These are phyloP conservation scores for Aureobasidium melanogenum DNA, from an alignment of 2,329 filamentous ascomycete genomes.

Conservation along the genomic window DNA sequence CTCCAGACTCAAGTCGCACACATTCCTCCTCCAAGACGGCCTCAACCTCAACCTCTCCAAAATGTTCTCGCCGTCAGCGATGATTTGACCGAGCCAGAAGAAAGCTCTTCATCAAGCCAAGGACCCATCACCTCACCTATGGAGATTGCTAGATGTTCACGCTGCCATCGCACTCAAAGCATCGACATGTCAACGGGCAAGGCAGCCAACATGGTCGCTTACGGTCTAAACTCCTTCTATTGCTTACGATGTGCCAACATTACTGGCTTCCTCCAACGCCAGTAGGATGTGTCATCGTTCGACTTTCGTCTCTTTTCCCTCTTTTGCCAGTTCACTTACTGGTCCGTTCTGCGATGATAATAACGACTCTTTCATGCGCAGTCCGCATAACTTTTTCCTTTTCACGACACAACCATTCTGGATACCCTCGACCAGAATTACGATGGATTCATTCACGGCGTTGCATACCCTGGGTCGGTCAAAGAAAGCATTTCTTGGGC, in stretches of 20 bases:
- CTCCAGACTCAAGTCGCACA: conserved; percentile 26
- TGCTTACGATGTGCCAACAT: conserved; percentile 28
- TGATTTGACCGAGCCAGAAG: background rate
- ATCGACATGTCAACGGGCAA: conserved; percentile 25
- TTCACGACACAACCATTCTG: background rate
- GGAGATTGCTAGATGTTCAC: conserved; percentile 26
- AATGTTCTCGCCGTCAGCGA: conserved; percentile 26
- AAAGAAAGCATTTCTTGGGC: background rate
- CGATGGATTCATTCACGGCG: background rate
- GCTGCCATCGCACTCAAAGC: conserved; percentile 28
- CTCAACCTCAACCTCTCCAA: conserved; percentile 24
- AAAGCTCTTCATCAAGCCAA: background rate
- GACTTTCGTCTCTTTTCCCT: background rate
- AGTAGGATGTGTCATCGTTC: conserved; percentile 11
- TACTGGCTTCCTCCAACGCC: conserved; percentile 24
- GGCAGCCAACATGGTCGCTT: conserved; percentile 27
- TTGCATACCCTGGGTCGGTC: background rate
- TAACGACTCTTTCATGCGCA: conserved; percentile 6
- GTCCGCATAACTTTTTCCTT: background rate
- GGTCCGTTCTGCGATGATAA: background rate
- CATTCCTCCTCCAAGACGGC: conserved; percentile 18
- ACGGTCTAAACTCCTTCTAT: conserved; percentile 30
- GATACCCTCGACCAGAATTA: background rate
- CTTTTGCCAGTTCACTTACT: background rate
- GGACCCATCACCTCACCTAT: background rate